phyloP scores from a whole-genome alignment of 352 stramenopile genomes.

The Peronospora destructor region DNA sequence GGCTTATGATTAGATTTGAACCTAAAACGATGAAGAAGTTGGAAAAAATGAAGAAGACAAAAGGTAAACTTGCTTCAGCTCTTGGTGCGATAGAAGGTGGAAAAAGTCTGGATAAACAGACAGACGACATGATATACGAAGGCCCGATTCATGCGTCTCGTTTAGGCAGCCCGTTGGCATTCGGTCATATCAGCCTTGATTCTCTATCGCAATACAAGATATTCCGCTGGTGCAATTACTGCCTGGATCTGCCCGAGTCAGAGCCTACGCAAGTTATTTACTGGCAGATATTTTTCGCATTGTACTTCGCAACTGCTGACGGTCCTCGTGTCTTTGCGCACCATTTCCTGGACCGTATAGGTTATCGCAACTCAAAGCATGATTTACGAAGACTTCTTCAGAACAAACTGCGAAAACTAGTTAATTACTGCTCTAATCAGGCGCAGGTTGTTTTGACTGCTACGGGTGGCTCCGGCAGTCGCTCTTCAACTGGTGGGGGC shows the following conservation, averaged over 20 bases:
- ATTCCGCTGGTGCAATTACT: constrained; percentile 65
- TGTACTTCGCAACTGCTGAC: constrained; percentile 57
- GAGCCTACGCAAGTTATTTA: constrained; percentile 51
- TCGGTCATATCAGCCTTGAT: constrained; percentile 49
- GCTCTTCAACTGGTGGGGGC: constrained; percentile 5
- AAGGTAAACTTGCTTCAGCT: constrained; percentile 46
- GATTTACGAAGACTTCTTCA: constrained; percentile 49
- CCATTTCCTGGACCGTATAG: constrained; percentile 49
- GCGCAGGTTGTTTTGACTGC: constrained; percentile 51
- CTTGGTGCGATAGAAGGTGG: constrained; percentile 28
- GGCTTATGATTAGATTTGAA: constrained; percentile 68
- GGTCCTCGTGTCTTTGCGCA: constrained; percentile 51
- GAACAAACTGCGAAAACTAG: constrained; percentile 43
- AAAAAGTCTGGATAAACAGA: constrained; percentile 16
- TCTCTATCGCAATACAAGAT: constrained; percentile 59
- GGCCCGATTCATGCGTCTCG: not conserved
- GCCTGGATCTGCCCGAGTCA: constrained; percentile 44
- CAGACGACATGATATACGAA: constrained; percentile 19
- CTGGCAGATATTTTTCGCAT: constrained; percentile 65
- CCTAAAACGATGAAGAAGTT: constrained; percentile 74
- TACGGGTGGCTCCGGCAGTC: constrained; percentile 10
- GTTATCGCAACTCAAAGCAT: constrained; percentile 28
- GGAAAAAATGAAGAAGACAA: constrained; percentile 65
- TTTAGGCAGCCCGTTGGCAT: constrained; percentile 21
- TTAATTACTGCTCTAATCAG: constrained; percentile 59